Evolutionary conservation across 2,329 filamentous ascomycete species (phyloP).

Genomic region (Monosporascus sp.): DNA sequence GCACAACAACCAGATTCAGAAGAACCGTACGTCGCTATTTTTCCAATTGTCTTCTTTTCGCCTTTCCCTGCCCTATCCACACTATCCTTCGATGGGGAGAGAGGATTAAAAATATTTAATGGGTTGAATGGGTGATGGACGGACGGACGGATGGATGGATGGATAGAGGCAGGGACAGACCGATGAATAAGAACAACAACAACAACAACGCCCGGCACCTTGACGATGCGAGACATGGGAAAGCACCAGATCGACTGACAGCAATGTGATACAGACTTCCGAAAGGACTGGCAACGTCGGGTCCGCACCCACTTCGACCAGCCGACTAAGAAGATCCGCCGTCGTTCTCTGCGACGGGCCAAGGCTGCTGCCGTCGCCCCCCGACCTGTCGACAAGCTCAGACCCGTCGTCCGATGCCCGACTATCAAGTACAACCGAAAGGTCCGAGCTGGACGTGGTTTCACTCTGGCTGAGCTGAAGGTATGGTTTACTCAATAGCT

Average conservation of each 20-base stretch:
- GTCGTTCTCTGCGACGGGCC: constrained; percentile 82
- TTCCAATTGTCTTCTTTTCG: constrained; percentile 21
- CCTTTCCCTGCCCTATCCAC: constrained; percentile 11
- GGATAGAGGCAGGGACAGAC: not conserved
- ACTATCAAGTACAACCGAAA: constrained; percentile 99
- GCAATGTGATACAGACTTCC: constrained; percentile 68
- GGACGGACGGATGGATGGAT: not conserved
- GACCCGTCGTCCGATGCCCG: constrained; percentile 95
- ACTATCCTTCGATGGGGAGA: constrained; percentile 9
- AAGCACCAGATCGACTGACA: constrained; percentile 12
- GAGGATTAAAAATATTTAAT: no score
- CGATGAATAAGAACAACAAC: not conserved
- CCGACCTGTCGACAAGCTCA: constrained; percentile 93
- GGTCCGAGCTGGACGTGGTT: constrained; percentile 92
- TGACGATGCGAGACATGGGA: not conserved
- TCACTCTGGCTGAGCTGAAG: constrained; percentile 97
- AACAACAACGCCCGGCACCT: not conserved
- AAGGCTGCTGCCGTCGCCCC: constrained; percentile 96
- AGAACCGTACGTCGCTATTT: constrained; percentile 68
- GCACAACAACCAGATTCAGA: constrained; percentile 98
- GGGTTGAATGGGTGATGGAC: not conserved
- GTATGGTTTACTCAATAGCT: constrained; percentile 45
- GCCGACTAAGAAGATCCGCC: constrained; percentile 93
- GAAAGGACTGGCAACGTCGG: constrained; percentile 99
- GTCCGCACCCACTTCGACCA: constrained; percentile 99